Conservation (phyloP, 768 basidiomycete genomes). For the Auricularia sp. region DNA sequence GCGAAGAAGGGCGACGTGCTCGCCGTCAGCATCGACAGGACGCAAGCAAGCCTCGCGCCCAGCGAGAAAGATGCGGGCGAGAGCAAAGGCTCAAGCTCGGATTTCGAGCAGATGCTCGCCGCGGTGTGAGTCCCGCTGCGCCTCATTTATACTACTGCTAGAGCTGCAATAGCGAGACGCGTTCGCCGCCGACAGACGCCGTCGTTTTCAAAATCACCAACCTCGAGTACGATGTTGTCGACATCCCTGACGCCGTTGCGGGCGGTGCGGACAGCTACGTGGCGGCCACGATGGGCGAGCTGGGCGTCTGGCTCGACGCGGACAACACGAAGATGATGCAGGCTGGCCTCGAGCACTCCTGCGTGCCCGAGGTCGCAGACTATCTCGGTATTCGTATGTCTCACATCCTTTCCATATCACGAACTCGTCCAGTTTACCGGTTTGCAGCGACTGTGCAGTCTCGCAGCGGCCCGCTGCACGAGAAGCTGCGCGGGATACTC, state of each 20-base stretch:
- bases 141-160: not conserved
- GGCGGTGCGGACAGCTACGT: conserved; percentile 36
- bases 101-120: conserved; percentile 12
- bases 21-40: conserved; percentile 53
- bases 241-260: conserved; percentile 20
- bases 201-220: conserved; percentile 75
- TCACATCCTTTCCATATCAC: not conserved
- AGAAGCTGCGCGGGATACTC: conserved; percentile 45
- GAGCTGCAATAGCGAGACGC: not conserved
- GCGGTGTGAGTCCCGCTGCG: not conserved
- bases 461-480: not conserved
- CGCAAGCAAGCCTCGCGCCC: conserved; percentile 11
- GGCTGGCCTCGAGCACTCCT: conserved; percentile 61
- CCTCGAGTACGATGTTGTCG: conserved; percentile 53
- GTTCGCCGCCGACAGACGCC: conserved; percentile 29
- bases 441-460: too few species aligned
- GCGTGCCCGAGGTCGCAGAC: conserved; percentile 41
- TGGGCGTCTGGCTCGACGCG: conserved; percentile 82
- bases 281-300: conserved; percentile 50
- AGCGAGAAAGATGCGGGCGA: conserved; percentile 3
- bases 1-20: conserved; percentile 70
- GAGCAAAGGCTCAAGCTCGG: conserved; percentile 14
- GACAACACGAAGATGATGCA: conserved; percentile 66
- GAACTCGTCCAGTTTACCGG: too few species aligned
- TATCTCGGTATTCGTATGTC: conserved; percentile 45